Evolutionary conservation across 192 early-diverging fungal species (phyloP).

Genomic region (Coemansia sp.): DNA sequence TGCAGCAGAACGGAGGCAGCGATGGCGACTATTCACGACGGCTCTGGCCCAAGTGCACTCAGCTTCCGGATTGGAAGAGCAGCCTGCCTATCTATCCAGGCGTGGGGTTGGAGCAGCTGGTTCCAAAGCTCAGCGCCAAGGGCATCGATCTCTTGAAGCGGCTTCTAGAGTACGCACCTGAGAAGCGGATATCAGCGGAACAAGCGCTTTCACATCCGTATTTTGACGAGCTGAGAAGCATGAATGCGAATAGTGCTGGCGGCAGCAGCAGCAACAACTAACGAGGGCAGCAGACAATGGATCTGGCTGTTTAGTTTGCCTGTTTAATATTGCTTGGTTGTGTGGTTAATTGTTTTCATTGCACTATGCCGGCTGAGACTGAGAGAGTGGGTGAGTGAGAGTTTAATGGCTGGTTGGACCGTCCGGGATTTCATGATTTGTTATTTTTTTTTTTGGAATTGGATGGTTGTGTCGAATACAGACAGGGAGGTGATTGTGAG

Average conservation of each 20-base stretch:
- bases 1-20: conserved; percentile 10
- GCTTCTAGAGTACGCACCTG: conserved; percentile 76
- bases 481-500: too few species aligned
- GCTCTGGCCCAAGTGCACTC: conserved; percentile 80
- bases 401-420: too few species aligned
- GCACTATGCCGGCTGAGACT: too few species aligned
- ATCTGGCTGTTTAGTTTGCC: not conserved
- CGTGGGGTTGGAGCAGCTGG: conserved; percentile 68
- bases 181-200: conserved; percentile 77
- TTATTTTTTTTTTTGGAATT: too few species aligned
- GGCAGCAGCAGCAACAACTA: conserved; percentile 10
- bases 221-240: conserved; percentile 49
- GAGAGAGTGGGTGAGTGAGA: too few species aligned
- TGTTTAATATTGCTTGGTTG: not conserved
- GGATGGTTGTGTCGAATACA: too few species aligned
- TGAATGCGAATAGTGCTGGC: conserved; percentile 12
- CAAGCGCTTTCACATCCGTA: conserved; percentile 64
- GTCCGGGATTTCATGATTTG: too few species aligned
- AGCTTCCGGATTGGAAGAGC: conserved; percentile 83
- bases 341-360: too few species aligned
- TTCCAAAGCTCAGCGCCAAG: conserved; percentile 79
- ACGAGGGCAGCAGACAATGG: not conserved
- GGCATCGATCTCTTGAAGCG: conserved; percentile 84
- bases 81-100: conserved; percentile 77
- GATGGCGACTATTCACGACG: conserved; percentile 31